Base-by-base conservation (phyloP, 306 rosid species). In the Urtica urens region DNA sequence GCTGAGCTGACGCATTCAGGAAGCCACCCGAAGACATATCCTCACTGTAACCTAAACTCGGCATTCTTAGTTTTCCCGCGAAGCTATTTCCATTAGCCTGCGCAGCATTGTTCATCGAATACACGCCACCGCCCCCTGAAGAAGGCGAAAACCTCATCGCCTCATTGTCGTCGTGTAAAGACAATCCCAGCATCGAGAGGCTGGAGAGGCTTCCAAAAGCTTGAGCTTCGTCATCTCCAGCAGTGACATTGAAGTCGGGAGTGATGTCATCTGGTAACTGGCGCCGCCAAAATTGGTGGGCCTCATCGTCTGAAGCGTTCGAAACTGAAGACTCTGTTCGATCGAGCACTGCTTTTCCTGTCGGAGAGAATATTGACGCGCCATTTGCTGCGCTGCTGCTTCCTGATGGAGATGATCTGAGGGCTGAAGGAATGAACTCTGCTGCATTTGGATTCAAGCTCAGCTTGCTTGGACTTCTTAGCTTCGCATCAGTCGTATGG, bases 181-280 rank as follows among this genome's bases (percentile, higher is more conserved):
- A 88, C 57, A 88, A 72, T 49, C 90, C 86, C 0, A 61, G 64
- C 51, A 88, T 54, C 59, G 97, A 78, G 64, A 81, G 77, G 53
- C 60, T 70, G 59, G 97, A 78, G 64, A 81, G 77, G 53, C 60
- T 70, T 59, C 76, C 75, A 33, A 78, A 64, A 65, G 75, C 77
- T 50, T 72, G 93, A 23, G 79, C 55, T 44, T 83, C 97, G 37
- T n/a, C n/a, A n/a, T 84, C 96, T 61, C 76, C 95, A 45, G 76
- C 93, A 69, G 68, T 68, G 51, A 79, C 85, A 59, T 88, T 78
- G 68, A 88, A 88, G 73, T 88, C 97, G 6, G 97, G 97, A 8
- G 95, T 88, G 68, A 88, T 83, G 49, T 88, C 97, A 67, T 88
- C 97, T 0, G 97, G 97, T 43, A 88, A 93, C 79, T 81, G 95